Evolutionary conservation across 2,329 filamentous ascomycete species (phyloP), one percentile per base, ranked within the genome.

Genomic region (Ophiosphaerella korrae): DNA sequence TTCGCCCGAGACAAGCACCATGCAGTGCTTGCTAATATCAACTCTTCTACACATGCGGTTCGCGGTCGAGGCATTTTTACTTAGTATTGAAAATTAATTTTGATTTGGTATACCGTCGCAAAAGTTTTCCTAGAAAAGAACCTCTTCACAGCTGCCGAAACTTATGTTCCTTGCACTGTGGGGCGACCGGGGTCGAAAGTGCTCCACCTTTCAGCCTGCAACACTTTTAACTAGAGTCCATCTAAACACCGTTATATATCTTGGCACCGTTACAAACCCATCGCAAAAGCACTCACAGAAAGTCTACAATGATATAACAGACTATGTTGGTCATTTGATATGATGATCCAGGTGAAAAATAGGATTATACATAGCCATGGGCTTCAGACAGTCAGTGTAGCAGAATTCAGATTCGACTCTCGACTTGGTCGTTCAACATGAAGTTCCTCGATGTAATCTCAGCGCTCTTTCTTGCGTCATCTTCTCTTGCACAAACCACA

Each of bases 401-500:
- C 39, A 42, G n/a, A 14, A 5, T 44, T 16, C 29, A 41, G 7
- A 11, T 39, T 32, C 26, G 31, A 24, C 38, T 11, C 31, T 45
- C 37, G 5, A 31, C 18, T 35, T 11, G n/a, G 13, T 31, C n/a
- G 16, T 12, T 31, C 24, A 54, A 47, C 9, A 60, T 60, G 57
- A 52, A 48, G 41, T 43, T 56, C 34, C 48, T 43, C 3, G 32
- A 48, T 16, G 39, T 45, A 21, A 14, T 45, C 12, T 43, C 45
- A 3, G 50, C 47, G 31, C n/a, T 55, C 12, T n/a, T 60, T 11
- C 45, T 64, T 7, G 59, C 59, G 12, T 52, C 29, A 9, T 49
- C 53, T 13, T 43, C 58, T 16, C 40, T 59, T 18, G 57, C 62
- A 35, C 62, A 66, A 44, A 44, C 43, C 5, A 70, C 65, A 7